A percentile compares a stretch with the other conserved stretches of the same genome.
Conservation (phyloP, 352 stramenopile genomes). For the Phytophthora litchii region DNA sequence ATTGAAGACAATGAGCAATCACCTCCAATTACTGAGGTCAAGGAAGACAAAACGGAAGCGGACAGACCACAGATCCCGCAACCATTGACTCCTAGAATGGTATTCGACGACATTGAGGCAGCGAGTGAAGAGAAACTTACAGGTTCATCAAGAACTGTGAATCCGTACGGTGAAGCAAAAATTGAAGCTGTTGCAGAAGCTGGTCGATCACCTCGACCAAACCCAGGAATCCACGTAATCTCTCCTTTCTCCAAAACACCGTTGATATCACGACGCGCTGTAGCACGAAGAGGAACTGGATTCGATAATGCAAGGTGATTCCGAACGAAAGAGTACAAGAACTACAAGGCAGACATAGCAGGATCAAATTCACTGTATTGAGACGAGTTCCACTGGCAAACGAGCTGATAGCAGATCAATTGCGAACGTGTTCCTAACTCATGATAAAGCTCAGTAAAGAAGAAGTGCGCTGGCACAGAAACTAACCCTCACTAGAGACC, state of each 20-base stretch:
- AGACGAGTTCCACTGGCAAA: conserved; percentile 15
- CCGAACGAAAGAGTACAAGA: neutral
- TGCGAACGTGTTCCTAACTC: conserved; percentile 10
- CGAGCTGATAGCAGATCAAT: conserved; percentile 5
- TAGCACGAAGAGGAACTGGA: conserved; percentile 45
- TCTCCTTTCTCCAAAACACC: conserved; percentile 74
- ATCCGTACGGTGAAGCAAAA: conserved; percentile 9
- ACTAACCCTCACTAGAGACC: conserved; percentile 22
- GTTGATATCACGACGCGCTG: conserved; percentile 53
- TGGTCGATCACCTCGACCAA: conserved; percentile 51
- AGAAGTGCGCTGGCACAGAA: conserved; percentile 14
- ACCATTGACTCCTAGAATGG: conserved; percentile 17
- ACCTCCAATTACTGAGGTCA: neutral
- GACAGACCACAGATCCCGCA: conserved; percentile 19
- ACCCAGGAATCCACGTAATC: conserved; percentile 44
- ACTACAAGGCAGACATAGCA: neutral
- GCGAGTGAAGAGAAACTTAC: conserved; percentile 10
- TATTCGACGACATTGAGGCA: conserved; percentile 3
- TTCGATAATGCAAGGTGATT: conserved; percentile 67
- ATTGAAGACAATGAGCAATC: conserved; percentile 2
- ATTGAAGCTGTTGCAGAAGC: conserved; percentile 28
- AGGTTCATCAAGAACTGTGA: conserved; percentile 16
- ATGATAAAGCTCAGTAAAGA: conserved; percentile 14
- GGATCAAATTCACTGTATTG: conserved; percentile 21
- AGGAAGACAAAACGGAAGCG: conserved; percentile 9